A percentile compares a stretch with the other conserved stretches of the same genome.
These are phyloP conservation scores for Claviceps paspali DNA, from an alignment of 2,329 filamentous ascomycete species.

Conservation along the genomic window DNA sequence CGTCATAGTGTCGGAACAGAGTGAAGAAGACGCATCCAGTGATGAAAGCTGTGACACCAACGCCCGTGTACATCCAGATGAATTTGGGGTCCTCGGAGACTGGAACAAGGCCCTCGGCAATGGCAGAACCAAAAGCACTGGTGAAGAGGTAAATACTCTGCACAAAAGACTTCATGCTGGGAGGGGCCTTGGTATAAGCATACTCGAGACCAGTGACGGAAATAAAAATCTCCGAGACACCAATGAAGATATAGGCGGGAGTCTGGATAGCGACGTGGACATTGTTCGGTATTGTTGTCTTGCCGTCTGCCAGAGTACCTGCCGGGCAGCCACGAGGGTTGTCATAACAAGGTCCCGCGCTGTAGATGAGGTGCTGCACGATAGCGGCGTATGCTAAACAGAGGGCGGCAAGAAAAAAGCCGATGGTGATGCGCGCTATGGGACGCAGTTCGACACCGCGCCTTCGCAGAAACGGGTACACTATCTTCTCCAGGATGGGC, in stretches of 20 bases:
- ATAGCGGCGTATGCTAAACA: conserved; percentile 45
- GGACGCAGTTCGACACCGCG: conserved; percentile 45
- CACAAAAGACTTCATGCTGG: conserved; percentile 50
- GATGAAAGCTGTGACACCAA: conserved; percentile 32
- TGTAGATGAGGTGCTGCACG: conserved; percentile 46
- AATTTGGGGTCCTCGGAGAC: conserved; percentile 47
- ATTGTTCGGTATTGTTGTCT: conserved; percentile 22
- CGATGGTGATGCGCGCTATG: conserved; percentile 49
- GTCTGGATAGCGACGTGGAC: conserved; percentile 39
- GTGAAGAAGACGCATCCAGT: conserved; percentile 37
- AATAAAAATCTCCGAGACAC: conserved; percentile 44
- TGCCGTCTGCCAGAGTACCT: conserved; percentile 12
- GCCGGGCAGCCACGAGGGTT: conserved; percentile 23
- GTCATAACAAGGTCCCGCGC: conserved; percentile 33
- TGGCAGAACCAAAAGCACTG: conserved; percentile 39
- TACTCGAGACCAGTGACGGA: conserved; percentile 58
- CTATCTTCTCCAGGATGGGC: conserved; percentile 41
- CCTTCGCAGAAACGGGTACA: conserved; percentile 47
- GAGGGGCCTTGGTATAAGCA: conserved; percentile 57
- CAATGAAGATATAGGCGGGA: conserved; percentile 42
- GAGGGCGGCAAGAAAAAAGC: conserved; percentile 39
- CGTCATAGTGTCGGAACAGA: conserved; percentile 23
- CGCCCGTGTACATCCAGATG: conserved; percentile 48
- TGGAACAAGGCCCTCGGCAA: conserved; percentile 47
- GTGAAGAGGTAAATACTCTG: conserved; percentile 45